Conservation (phyloP, 2,329 filamentous ascomycete species). For the Fusarium nematophilum region DNA sequence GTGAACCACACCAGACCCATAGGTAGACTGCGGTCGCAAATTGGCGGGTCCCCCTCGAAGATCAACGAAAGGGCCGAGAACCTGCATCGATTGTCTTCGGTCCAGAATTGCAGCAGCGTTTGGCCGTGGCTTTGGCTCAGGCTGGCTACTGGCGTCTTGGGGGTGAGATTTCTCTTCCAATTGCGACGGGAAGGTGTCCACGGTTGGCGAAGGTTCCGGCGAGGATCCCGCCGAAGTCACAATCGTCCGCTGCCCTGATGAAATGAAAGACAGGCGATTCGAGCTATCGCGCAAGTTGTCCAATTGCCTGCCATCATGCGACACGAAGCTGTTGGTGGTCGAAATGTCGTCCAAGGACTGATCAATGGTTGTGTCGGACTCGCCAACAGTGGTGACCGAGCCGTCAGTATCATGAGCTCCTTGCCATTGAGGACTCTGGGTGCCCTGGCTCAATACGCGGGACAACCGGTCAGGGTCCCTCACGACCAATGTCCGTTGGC, state of each 20-base stretch:
- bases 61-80: conserved; percentile 58
- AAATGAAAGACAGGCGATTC: conserved; percentile 69
- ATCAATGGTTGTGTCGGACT: conserved; percentile 49
- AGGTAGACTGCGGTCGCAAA: conserved; percentile 38
- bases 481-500: conserved; percentile 60
- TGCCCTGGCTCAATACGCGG: conserved; percentile 37
- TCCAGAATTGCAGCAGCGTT: conserved; percentile 64
- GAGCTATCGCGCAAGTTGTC: conserved; percentile 67
- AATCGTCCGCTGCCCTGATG: conserved; percentile 69
- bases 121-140: conserved; percentile 58
- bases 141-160: conserved; percentile 38
- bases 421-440: conserved; percentile 29
- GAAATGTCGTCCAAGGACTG: conserved; percentile 66
- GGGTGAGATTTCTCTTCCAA: conserved; percentile 32
- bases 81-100: conserved; percentile 64
- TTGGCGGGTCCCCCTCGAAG: conserved; percentile 45
- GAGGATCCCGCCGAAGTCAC: conserved; percentile 67
- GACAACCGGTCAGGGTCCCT: conserved; percentile 61
- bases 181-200: conserved; percentile 58
- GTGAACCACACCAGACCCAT: conserved; percentile 16
- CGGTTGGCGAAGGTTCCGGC: conserved; percentile 65
- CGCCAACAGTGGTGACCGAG: conserved; percentile 26
- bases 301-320: conserved; percentile 68
- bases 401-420: conserved; percentile 21
- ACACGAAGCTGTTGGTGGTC: conserved; percentile 66